Evolutionary conservation across 106 monocot genomes (phyloP), one percentile per base, ranked within the genome.

Genomic region (Posidonia australis): DNA sequence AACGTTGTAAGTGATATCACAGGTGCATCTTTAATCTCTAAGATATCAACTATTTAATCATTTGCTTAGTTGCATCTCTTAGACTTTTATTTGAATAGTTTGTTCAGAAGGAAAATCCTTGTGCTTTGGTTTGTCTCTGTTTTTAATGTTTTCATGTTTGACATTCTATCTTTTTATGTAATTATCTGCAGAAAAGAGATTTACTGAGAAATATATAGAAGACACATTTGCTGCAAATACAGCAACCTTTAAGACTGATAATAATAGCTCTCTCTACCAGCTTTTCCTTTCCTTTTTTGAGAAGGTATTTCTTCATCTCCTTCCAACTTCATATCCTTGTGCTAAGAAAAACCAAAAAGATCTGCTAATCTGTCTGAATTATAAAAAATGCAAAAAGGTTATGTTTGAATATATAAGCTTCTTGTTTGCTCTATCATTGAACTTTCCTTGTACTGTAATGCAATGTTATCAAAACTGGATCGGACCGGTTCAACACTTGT

Each of bases 281-380:
- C 79, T 84, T 41, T 59, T 84, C 42, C 26, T 69, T 48, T 74
- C 84, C 25, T 88, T 88, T 54, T 84, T 88, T 72, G 71, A 79
- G 24, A 84, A 77, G 84, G 88, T 88, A 84, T 5, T 66, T 31
- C n/a, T 43, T 47, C 19, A 36, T 36, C 36, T 36, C 36, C 7
- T 36, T 36, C 36, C 36, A 36, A 4, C 36, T 36, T 36, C n/a
- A n/a, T 36, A 7, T 36, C 36, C 7, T 36, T 36, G 36, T 2
- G 36, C 2, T 36, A 36, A 4, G 7, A 36, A 36, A 36, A 36
- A 4, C 7, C 36, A 4, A 36, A 7, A 36, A 36, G 7, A 36
- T 2, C 36, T 36, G 36, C 7, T 36, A 36, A 36, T 36, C 36
- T 4, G 36, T 36, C 36, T 36, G 36, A 36, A 36, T 4, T 36